Percentiles rank a stretch among this genome's conserved stretches.
phyloP scores from a whole-genome alignment of 2,329 filamentous ascomycete genomes.

The Chrysoporthe puriensis region DNA sequence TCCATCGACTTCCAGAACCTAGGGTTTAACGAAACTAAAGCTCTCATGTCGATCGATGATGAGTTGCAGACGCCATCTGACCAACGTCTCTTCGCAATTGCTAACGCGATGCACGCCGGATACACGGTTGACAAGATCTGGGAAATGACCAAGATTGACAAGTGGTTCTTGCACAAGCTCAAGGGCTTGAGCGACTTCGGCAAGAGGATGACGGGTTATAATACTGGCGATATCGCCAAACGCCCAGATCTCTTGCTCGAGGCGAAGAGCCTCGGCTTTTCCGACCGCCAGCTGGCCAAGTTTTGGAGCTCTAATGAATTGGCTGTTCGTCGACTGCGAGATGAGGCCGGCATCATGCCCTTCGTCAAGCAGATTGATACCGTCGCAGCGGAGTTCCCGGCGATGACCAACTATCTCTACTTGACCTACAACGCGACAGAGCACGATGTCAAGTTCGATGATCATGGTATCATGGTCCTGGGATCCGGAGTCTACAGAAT shows the following conservation, averaged over 20 bases:
- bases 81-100: slow-evolving; percentile 95
- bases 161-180: slow-evolving; percentile 94
- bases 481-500: slow-evolving; percentile 97
- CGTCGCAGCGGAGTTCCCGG: slow-evolving; percentile 94
- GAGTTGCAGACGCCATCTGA: slow-evolving; percentile 97
- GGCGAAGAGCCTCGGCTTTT: slow-evolving; percentile 94
- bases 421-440: slow-evolving; percentile 92
- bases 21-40: slow-evolving; percentile 89
- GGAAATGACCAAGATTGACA: slow-evolving; percentile 98
- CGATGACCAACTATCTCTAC: slow-evolving; percentile 94
- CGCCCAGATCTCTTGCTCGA: slow-evolving; percentile 71
- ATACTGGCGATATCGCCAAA: slow-evolving; percentile 65
- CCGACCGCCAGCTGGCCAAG: slow-evolving; percentile 87
- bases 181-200: slow-evolving; percentile 90
- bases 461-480: slow-evolving; percentile 93
- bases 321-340: slow-evolving; percentile 78
- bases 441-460: slow-evolving; percentile 81
- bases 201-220: slow-evolving; percentile 73
- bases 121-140: slow-evolving; percentile 97
- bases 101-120: slow-evolving; percentile 93
- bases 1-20: slow-evolving; percentile 94
- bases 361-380: slow-evolving; percentile 99
- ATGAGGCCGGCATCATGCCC: slow-evolving; percentile 85
- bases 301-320: slow-evolving; percentile 96
- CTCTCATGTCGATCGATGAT: slow-evolving; percentile 92